Percentiles rank a stretch among this genome's conserved stretches.
phyloP scores from a whole-genome alignment of 306 rosid genomes.

The Spatholobus suberectus region DNA sequence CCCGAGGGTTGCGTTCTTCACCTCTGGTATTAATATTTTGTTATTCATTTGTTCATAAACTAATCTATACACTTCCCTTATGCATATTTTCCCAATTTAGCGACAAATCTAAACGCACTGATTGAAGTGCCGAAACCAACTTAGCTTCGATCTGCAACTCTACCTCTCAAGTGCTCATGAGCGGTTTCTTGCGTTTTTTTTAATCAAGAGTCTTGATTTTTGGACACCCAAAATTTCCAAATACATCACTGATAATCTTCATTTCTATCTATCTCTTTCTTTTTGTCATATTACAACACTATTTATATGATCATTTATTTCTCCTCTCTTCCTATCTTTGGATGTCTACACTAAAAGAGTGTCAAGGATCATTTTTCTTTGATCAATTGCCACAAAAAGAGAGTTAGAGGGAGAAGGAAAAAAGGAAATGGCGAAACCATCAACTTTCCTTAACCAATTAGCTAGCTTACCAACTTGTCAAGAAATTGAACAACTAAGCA shows the following conservation, averaged over 20 bases:
- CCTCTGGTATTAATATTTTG: not conserved
- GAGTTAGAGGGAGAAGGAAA: not conserved
- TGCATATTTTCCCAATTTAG: not conserved
- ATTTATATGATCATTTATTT: too few species aligned
- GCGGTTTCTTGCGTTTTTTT: not conserved
- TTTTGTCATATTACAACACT: too few species aligned
- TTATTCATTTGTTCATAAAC: not conserved
- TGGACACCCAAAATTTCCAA: too few species aligned
- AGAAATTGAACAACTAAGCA: not conserved
- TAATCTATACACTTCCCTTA: not conserved
- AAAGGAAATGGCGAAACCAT: not conserved
- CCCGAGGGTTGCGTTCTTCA: not conserved
- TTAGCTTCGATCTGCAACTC: not conserved
- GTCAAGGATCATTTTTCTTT: too few species aligned
- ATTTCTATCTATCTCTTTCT: too few species aligned
- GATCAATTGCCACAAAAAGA: not conserved
- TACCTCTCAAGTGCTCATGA: not conserved
- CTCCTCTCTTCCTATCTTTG: too few species aligned
- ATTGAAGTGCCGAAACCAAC: slow-evolving; percentile 11
- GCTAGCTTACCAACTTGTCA: not conserved
- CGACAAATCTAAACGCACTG: not conserved
- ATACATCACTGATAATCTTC: too few species aligned
- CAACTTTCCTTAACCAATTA: not conserved
- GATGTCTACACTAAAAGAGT: too few species aligned
- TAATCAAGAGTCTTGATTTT: too few species aligned